phyloP scores from a whole-genome alignment of 1,284 basidiomycete species.

The Puccinia horiana region DNA sequence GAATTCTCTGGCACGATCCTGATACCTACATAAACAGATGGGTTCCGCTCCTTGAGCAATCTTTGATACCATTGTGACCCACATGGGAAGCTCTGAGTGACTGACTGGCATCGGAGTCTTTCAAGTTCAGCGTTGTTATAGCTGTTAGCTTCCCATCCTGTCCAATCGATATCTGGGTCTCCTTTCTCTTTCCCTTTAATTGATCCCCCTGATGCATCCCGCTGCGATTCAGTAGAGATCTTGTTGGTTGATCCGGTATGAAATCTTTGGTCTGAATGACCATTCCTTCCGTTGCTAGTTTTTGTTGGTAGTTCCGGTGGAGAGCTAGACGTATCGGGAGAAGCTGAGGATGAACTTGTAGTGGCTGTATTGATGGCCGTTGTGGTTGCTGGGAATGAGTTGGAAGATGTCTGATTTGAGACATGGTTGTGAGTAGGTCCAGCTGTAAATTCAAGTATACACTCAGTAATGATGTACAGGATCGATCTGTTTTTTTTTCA shows the following conservation, averaged over 20 bases:
- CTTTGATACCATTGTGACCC: not conserved
- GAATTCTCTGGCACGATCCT: slow-evolving; percentile 33
- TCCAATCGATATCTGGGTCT: slow-evolving; percentile 30
- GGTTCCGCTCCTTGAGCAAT: not conserved
- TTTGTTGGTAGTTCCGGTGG: not conserved
- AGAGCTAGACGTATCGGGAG: slow-evolving; percentile 6
- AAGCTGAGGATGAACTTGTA: slow-evolving; percentile 14
- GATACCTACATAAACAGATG: slow-evolving; percentile 19
- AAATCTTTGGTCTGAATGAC: not conserved
- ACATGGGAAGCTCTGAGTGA: not conserved
- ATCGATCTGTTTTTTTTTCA: not conserved
- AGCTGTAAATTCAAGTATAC: not conserved
- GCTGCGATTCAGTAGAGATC: not conserved
- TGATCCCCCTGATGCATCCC: not conserved
- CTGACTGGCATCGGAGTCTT: slow-evolving; percentile 5
- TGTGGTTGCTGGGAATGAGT: slow-evolving; percentile 1
- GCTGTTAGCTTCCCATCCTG: slow-evolving; percentile 19
- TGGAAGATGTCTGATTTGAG: not conserved
- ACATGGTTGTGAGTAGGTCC: not conserved
- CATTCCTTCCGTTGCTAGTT: not conserved
- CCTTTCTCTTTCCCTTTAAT: not conserved
- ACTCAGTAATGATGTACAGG: not conserved
- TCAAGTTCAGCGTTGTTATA: slow-evolving; percentile 8
- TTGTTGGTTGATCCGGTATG: not conserved
- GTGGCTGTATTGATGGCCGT: not conserved